phyloP scores from a whole-genome alignment of 768 basidiomycete species.

The Austroboletus eburneus region DNA sequence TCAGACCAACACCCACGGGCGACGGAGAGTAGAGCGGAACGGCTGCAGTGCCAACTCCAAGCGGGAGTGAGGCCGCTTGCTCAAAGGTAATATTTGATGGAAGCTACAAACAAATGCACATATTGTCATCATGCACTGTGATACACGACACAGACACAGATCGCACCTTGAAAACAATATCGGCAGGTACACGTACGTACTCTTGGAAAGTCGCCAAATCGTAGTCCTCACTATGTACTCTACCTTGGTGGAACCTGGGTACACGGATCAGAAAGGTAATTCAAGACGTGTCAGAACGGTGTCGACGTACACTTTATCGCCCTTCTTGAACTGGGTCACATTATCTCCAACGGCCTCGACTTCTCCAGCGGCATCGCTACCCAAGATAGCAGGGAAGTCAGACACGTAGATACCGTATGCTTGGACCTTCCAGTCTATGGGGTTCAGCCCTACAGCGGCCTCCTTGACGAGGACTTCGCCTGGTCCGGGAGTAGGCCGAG shows the following conservation, averaged over 20 bases:
- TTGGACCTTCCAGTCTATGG: conserved; percentile 37
- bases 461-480: conserved; percentile 44
- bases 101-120: conserved; percentile 26
- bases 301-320: conserved; percentile 26
- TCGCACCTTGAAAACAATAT: conserved; percentile 16
- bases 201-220: conserved; percentile 23
- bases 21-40: conserved; percentile 30
- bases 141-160: too few species aligned
- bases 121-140: not conserved
- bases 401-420: not conserved
- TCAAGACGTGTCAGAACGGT: too few species aligned
- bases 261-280: not conserved
- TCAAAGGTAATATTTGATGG: conserved; percentile 36
- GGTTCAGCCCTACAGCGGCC: conserved; percentile 40
- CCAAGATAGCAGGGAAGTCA: conserved; percentile 36
- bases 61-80: conserved; percentile 36
- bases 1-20: conserved; percentile 27
- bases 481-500: conserved; percentile 29
- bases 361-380: conserved; percentile 37
- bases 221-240: not conserved
- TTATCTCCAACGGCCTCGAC: conserved; percentile 36
- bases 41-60: conserved; percentile 30
- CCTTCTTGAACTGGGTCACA: conserved; percentile 34
- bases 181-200: conserved; percentile 21
- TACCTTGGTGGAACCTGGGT: conserved; percentile 18